Base-by-base conservation (phyloP, 1,284 basidiomycete species). In the Tetrapyrgos nigripes region DNA sequence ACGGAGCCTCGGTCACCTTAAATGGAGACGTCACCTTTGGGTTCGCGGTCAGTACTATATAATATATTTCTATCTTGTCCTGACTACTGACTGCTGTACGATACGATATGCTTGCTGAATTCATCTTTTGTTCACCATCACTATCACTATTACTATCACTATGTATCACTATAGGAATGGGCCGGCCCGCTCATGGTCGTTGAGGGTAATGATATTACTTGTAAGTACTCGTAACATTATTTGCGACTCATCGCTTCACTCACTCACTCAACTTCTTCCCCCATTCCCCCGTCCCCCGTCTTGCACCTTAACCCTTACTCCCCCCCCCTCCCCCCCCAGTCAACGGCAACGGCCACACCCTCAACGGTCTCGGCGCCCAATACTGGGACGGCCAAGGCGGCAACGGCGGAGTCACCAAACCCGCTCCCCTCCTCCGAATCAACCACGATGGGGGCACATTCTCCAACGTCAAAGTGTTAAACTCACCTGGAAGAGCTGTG, bases 111-210 rank as follows among this genome's bases (percentile, higher is more conserved):
- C 14, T 8, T 33, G 31, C 31, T n/a, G n/a, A n/a, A 33, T 33
- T 8, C 31, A 33, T 14, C 31, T 8, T 33, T 33, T 33, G 8
- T 33, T 33, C 8, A 33, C 14, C 31, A 8, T 8, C 14, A 13
- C 29, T 59, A 27, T 23, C n/a, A 2, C 4, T 4, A 4, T 5
- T 44, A 70, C 70, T 65, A 51, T 73, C 73, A 13, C 62, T 68
- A 0, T 60, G 76, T 40, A 40, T 53, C n/a, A 72, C 75, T 28
- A 14, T 11, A 55, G 56, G 56, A 52, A 40, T 58, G 56, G 56
- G 56, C 31, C 6, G 56, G 56, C 21, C 56, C 56, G 46, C 45
- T 58, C 4, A 58, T 58, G 56, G 26, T 33, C 13, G 44, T 58
- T 8, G 31, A 37, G 23, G 56, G 56, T 13, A 58, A 58, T 23